phyloP scores from a whole-genome alignment of 2,329 filamentous ascomycete genomes.

The Stylonectria norvegica region DNA sequence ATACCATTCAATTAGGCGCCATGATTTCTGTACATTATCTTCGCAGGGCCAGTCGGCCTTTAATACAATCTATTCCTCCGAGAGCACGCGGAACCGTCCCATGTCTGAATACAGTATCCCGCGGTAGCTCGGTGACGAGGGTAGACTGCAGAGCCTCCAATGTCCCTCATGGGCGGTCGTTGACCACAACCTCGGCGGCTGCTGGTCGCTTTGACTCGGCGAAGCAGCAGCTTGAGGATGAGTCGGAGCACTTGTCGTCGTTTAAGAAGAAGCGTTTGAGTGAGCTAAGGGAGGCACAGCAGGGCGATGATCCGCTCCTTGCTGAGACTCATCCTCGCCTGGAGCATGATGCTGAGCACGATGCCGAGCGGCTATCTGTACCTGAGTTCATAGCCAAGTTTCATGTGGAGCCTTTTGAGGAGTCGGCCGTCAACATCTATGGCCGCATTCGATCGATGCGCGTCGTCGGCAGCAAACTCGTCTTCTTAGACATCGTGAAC shows the following conservation, averaged over 20 bases:
- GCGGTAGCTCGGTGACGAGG: constrained; percentile 13
- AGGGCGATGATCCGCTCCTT: constrained; percentile 35
- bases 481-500: constrained; percentile 79
- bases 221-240: constrained; percentile 15
- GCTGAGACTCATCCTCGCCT: constrained; percentile 36
- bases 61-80: constrained; percentile 16
- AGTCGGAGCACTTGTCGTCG: constrained; percentile 28
- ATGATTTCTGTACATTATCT: constrained; percentile 39
- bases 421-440: constrained; percentile 30
- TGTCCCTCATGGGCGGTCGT: constrained; percentile 12
- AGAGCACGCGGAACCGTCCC: constrained; percentile 11
- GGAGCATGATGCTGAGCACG: constrained; percentile 21
- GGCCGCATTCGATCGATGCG: constrained; percentile 74
- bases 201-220: constrained; percentile 4
- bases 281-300: constrained; percentile 31
- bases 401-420: constrained; percentile 19
- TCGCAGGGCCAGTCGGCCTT: constrained; percentile 33
- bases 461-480: constrained; percentile 69
- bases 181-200: constrained; percentile 23
- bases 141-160: constrained; percentile 5
- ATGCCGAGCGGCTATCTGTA: constrained; percentile 28
- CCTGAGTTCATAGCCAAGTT: constrained; percentile 35
- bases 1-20: constrained; percentile 24
- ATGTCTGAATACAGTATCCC: constrained; percentile 9
- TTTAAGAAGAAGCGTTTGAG: constrained; percentile 37